Percentiles rank a stretch among this genome's conserved stretches.
Conservation (phyloP, 1,139 yeast genomes). For the Saccharomyces hybrid region DNA sequence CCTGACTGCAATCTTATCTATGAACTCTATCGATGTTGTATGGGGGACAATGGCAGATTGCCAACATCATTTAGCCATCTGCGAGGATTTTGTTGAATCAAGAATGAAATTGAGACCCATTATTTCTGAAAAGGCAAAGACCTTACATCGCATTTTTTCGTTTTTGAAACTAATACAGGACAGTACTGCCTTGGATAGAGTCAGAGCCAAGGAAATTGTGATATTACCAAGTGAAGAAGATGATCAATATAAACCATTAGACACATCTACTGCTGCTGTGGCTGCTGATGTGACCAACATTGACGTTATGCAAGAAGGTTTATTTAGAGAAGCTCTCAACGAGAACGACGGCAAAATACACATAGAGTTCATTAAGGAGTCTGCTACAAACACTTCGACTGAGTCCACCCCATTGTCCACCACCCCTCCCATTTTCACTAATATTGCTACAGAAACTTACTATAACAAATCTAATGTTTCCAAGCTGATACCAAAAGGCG, state of each 20-base stretch:
- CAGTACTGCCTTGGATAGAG: conserved; percentile 51
- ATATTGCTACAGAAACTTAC: conserved; percentile 21
- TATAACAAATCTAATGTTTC: conserved; percentile 15
- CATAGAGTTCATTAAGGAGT: conserved; percentile 16
- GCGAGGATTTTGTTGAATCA: conserved; percentile 66
- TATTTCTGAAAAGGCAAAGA: conserved; percentile 66
- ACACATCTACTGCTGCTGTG: background rate
- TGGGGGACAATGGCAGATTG: conserved; percentile 93
- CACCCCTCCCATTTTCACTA: conserved; percentile 20
- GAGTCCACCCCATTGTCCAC: conserved; percentile 1
- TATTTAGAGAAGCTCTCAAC: conserved; percentile 19
- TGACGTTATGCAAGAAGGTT: conserved; percentile 2
- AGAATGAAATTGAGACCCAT: conserved; percentile 61
- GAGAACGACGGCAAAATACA: conserved; percentile 20
- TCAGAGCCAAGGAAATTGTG: conserved; percentile 23
- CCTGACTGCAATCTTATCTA: conserved; percentile 72
- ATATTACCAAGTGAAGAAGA: conserved; percentile 1
- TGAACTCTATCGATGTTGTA: conserved; percentile 83
- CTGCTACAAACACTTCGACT: background rate
- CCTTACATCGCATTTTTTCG: conserved; percentile 71
- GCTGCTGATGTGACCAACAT: conserved; percentile 1
- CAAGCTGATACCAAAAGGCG: conserved; percentile 29
- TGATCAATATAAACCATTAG: background rate
- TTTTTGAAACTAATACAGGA: conserved; percentile 71
- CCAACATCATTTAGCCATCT: conserved; percentile 63